Evolutionary conservation across 371 early-diverging fungal genomes (phyloP).

Genomic region (Dipsacomyces acuminosporus): DNA sequence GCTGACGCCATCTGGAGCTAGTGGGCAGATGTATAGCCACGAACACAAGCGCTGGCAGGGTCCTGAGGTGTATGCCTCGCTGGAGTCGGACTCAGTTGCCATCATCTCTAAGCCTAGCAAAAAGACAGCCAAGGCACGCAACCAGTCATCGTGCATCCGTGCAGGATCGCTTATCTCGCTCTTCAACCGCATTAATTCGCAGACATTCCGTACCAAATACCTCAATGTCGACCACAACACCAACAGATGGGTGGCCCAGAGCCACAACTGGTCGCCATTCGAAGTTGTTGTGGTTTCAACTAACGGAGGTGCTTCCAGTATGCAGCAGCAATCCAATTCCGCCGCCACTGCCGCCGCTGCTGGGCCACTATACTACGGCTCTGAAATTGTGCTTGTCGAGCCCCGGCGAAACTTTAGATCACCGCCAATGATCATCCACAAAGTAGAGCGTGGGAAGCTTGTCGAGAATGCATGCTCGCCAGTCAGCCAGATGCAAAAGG

Average conservation of each 20-base stretch:
- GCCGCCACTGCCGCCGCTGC: constrained; percentile 8
- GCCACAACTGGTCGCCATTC: constrained; percentile 72
- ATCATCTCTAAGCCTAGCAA: constrained; percentile 85
- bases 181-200: constrained; percentile 77
- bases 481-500: constrained; percentile 82
- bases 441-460: constrained; percentile 70
- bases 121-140: constrained; percentile 75
- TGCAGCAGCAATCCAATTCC: too few species aligned
- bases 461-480: constrained; percentile 64
- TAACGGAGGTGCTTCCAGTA: constrained; percentile 26
- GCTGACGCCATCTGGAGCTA: constrained; percentile 21
- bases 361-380: constrained; percentile 66
- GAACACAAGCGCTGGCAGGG: constrained; percentile 10
- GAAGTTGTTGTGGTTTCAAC: constrained; percentile 52
- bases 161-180: constrained; percentile 64
- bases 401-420: constrained; percentile 60
- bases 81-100: constrained; percentile 64
- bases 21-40: constrained; percentile 6
- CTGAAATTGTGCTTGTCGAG: constrained; percentile 65
- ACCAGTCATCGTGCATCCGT: constrained; percentile 66
- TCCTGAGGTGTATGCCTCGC: constrained; percentile 53
- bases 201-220: constrained; percentile 80
- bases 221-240: constrained; percentile 58
- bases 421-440: constrained; percentile 68
- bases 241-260: constrained; percentile 63